Base-by-base conservation (phyloP, 805 yeast species). In the Scheffersomyces coipomensis region DNA sequence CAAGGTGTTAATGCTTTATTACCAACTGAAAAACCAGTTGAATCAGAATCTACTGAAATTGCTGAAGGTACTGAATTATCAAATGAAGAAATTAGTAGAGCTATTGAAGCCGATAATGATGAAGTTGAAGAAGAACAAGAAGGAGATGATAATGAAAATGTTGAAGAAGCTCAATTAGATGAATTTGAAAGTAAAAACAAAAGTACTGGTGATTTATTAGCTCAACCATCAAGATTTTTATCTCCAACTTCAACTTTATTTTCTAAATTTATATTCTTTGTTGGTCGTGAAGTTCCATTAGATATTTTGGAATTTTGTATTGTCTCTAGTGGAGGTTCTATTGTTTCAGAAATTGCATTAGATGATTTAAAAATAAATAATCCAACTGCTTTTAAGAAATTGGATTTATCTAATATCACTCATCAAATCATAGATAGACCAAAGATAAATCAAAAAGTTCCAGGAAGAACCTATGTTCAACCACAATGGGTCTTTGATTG, bases 401-500 rank as follows among this genome's bases (percentile, higher is more conserved):
- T 83, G 46, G 84, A 85, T 56, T 69, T 88, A 40, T 71, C 79
- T 22, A 67, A 73, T 36, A 79, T 93, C 35, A 93, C 99, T 12
- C 99, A 93, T 64, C 98, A 91, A 65, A 84, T 93, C 51, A 83
- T 84, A 47, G 99, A 93, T 65, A 82, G 99, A 64, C 98, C 99
- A 22, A 82, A 81, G 54, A 64, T 91, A 32, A 59, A 74, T 21
- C 75, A 79, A 47, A 87, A 83, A 59, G 88, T 89, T 32, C 85
- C 88, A 44, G 97, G 97, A 37, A 81, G 98, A 71, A 87, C 95
- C 0, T 93, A 93, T 58, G 63, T 91, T 34, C 99, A 93, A 68
- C 99, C 99, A 15, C 99, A 93, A 72, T 93, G 99, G 99, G 74
- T 93, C 22, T 90, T 93, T 61, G 99, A 93, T 62, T 83, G 85